Base-by-base conservation (phyloP, 805 yeast genomes). In the Kluyveromyces aestuarii region DNA sequence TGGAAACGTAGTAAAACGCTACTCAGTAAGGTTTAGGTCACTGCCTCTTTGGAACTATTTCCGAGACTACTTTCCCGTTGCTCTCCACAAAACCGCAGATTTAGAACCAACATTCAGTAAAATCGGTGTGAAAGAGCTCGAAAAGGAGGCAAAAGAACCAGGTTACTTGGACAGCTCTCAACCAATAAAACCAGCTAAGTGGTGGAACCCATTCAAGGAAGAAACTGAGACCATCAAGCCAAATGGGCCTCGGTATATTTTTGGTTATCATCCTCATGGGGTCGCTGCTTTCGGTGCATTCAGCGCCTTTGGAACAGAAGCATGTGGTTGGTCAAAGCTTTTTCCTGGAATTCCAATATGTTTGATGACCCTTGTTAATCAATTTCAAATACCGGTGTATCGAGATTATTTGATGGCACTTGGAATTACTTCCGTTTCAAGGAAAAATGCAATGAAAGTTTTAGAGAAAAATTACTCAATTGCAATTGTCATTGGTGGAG, bases 251-350 rank as follows among this genome's bases (percentile, higher is more conserved):
- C 70, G 84, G 37, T 91, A 93, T 64, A 79, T 91, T 2, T 91
- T 91, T 67, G 95, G 96, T 0, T 83, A 87, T 60, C 97, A 90
- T 65, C 99, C 99, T 0, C 99, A 93, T 64, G 99, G 99, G 0
- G 90, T 91, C 14, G 89, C 90, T 11, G 86, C 96, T 1, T 75
- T 90, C 76, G 96, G 97, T 2, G 90, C 84, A 1, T 81, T 90
- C 63, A 96, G 96, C 1, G 81, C 83, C 0, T 71, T 90, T 52
- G 88, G 84, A 0, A 86, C 95, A 5, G 89, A 90, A 51, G 91
- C 95, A 19, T 81, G 88, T 4, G 74, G 77, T 21, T 83, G 85
- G 74, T 70, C 78, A 18, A 65, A 74, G 18, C 54, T 78, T 11
- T 87, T 91, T 54, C 96, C 98, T 0, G 96, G 96, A 0, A 79